Evolutionary conservation across 208 protist species (phyloP).

Genomic region (Trypanosoma lewisi): DNA sequence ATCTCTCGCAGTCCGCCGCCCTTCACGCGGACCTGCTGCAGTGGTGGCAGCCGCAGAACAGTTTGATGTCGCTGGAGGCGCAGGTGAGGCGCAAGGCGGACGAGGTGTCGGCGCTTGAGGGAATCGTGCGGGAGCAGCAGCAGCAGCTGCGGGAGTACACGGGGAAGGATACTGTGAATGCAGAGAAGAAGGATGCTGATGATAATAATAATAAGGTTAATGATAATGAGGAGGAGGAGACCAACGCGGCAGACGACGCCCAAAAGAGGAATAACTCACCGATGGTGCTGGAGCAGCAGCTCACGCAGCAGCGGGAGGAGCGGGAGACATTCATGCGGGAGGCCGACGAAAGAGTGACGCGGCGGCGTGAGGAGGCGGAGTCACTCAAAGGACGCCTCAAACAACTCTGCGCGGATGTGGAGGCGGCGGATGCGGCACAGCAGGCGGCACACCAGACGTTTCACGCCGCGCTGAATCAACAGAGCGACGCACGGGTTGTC

Average conservation of each 20-base stretch:
- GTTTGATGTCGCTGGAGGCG: slow-evolving; percentile 1
- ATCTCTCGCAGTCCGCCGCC: slow-evolving; percentile 3
- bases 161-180: slow-evolving; percentile 14
- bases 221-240: neutral
- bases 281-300: neutral
- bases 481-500: slow-evolving; percentile 16
- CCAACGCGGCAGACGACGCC: neutral
- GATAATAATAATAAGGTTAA: neutral
- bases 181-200: slow-evolving; percentile 13
- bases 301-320: slow-evolving; percentile 3
- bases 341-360: neutral
- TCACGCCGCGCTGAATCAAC: slow-evolving; percentile 29
- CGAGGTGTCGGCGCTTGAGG: slow-evolving; percentile 22
- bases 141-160: slow-evolving; percentile 22
- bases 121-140: slow-evolving; percentile 17
- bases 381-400: slow-evolving; percentile 28
- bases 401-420: slow-evolving; percentile 37
- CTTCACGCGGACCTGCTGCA: slow-evolving; percentile 9
- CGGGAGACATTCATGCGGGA: slow-evolving; percentile 9
- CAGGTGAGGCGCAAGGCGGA: neutral
- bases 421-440: slow-evolving; percentile 41
- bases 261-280: neutral
- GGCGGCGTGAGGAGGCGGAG: slow-evolving; percentile 16
- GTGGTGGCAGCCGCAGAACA: slow-evolving; percentile 14
- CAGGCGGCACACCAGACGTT: slow-evolving; percentile 35